phyloP scores from a whole-genome alignment of 2,329 filamentous ascomycete species.

The Cordyceps fumosorosea region DNA sequence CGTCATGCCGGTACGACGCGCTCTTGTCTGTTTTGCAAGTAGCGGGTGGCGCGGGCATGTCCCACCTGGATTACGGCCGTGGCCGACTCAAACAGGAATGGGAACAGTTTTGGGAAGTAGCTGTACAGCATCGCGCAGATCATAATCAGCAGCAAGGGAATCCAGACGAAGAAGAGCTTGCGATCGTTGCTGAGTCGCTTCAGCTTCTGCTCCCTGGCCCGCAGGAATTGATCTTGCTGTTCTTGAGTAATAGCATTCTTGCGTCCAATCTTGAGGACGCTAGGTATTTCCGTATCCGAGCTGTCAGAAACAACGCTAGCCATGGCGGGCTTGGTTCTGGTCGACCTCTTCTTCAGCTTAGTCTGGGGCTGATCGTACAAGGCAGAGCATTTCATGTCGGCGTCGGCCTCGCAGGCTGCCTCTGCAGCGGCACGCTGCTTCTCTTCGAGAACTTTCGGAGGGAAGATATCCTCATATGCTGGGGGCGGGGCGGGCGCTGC shows the following conservation, averaged over 20 bases:
- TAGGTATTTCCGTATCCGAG: constrained; percentile 29
- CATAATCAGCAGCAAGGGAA: constrained; percentile 43
- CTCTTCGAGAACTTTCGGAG: constrained; percentile 44
- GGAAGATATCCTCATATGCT: constrained; percentile 74
- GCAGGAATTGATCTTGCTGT: constrained; percentile 56
- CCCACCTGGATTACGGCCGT: constrained; percentile 26
- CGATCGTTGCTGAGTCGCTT: constrained; percentile 58
- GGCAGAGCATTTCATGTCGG: constrained; percentile 50
- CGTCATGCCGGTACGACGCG: constrained; percentile 23
- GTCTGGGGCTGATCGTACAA: constrained; percentile 40
- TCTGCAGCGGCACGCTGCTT: constrained; percentile 53
- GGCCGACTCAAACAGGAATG: constrained; percentile 27
- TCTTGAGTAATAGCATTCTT: constrained; percentile 59
- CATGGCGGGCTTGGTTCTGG: constrained; percentile 23
- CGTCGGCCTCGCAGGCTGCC: constrained; percentile 52
- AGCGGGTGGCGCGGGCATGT: constrained; percentile 18
- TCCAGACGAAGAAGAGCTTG: constrained; percentile 64
- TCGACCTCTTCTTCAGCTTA: constrained; percentile 18
- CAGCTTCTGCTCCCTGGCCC: constrained; percentile 54
- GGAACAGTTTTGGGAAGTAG: constrained; percentile 42
- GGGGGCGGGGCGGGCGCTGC: constrained; percentile 55
- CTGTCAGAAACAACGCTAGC: background rate
- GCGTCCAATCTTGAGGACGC: constrained; percentile 51
- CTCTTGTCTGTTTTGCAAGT: constrained; percentile 21
- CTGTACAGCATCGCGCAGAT: constrained; percentile 44